Evolutionary conservation across 2,329 filamentous ascomycete genomes (phyloP), one percentile per base, ranked within the genome.

Genomic region (Botrytis medusae): DNA sequence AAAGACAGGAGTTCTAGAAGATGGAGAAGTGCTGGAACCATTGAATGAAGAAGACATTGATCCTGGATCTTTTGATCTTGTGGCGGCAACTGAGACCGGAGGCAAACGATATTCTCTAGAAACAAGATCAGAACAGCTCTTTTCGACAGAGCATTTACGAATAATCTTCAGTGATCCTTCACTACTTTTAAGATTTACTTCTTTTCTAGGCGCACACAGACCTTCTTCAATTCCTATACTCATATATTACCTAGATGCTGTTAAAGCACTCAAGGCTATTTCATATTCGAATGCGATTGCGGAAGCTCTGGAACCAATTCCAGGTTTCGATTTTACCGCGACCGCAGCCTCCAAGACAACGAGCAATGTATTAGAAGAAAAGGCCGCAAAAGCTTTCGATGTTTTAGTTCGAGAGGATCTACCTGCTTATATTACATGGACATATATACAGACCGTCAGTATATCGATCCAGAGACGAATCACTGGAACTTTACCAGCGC

Each of bases 191-290:
- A 87, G 86, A 62, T 94, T 94, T 79, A 91, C 89, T 2, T 85
- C 88, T 4, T 95, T 92, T 77, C 83, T 94, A 4, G 87, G 87
- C 73, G 81, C 84, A 7, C 84, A 87, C 62, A 85, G 90, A 62
- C 88, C 90, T 8, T 83, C 86, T 32, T 93, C 91, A 0, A 84
- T 93, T 2, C 87, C 91, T 0, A 82, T 92, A 12, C 82, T 94
- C 22, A 87, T 90, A 40, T 93, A 93, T 83, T 93, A 93, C 76
- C 84, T 94, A 2, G 90, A 93, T 77, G 87, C 91, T 0, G 81
- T 90, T 73, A 95, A 94, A 79, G 91, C 92, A 0, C 81, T 93
- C 20, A 88, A 89, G 76, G 91, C 92, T 2, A 89, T 94, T 73
- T 85, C 86, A 48, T 94, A 94, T 77, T 87, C 91, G 32, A 93